These are phyloP conservation scores for Suhomyces wounanorum DNA, from an alignment of 1,139 yeast genomes.

Conservation along the genomic window DNA sequence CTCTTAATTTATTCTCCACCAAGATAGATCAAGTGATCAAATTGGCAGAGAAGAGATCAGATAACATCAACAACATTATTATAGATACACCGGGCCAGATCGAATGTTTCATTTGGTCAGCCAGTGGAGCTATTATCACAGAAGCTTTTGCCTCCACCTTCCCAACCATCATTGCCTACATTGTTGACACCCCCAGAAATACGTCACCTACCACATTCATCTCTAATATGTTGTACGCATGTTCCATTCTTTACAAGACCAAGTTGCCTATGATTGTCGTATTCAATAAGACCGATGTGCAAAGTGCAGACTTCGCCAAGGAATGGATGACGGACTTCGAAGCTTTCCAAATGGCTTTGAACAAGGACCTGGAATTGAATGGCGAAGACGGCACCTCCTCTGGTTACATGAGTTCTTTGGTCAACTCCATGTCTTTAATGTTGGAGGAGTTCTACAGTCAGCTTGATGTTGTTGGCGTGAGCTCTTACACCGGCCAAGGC, in stretches of 20 bases:
- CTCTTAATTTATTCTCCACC: constrained; percentile 87
- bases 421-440: constrained; percentile 94
- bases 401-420: constrained; percentile 92
- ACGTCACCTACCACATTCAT: constrained; percentile 95
- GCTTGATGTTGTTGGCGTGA: constrained; percentile 86
- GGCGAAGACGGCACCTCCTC: constrained; percentile 74
- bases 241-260: constrained; percentile 94
- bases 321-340: constrained; percentile 99
- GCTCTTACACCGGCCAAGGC: constrained; percentile 91
- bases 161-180: constrained; percentile 94
- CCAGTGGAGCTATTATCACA: constrained; percentile 94
- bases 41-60: constrained; percentile 79
- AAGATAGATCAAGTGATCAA: constrained; percentile 94
- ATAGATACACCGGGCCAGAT: constrained; percentile 99
- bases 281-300: constrained; percentile 91
- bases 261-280: constrained; percentile 96
- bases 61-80: constrained; percentile 67
- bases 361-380: constrained; percentile 59
- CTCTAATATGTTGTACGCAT: constrained; percentile 97
- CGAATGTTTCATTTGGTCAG: constrained; percentile 96
- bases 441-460: constrained; percentile 95
- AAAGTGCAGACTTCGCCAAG: constrained; percentile 81
- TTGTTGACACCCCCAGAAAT: constrained; percentile 95
- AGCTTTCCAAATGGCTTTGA: constrained; percentile 77
- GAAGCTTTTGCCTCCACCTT: constrained; percentile 95